Percentiles rank a stretch among this genome's conserved stretches.
phyloP scores from a whole-genome alignment of 192 early-diverging fungal genomes.

The Jimgerdemannia lactiflua region DNA sequence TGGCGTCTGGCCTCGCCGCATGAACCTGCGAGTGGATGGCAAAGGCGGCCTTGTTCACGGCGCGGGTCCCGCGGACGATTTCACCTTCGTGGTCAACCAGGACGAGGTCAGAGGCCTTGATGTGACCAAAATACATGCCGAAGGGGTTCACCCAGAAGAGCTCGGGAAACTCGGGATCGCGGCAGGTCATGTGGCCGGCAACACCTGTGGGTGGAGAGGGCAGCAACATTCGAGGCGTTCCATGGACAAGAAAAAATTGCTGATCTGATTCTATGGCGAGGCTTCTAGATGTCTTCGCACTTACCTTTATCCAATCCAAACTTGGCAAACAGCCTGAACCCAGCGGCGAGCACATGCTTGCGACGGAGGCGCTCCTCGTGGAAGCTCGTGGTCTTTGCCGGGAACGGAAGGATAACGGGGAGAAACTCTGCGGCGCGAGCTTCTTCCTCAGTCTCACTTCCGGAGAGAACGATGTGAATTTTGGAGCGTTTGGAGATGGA shows the following conservation, averaged over 20 bases:
- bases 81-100: conserved; percentile 52
- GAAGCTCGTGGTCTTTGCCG: conserved; percentile 40
- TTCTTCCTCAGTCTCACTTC: conserved; percentile 38
- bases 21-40: conserved; percentile 61
- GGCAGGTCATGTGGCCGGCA: conserved; percentile 57
- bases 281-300: background rate
- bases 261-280: background rate
- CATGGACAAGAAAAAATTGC: background rate
- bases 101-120: conserved; percentile 51
- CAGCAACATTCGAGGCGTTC: background rate
- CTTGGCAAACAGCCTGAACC: conserved; percentile 54
- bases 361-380: conserved; percentile 50
- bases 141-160: conserved; percentile 65
- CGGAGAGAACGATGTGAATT: conserved; percentile 18
- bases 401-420: conserved; percentile 29
- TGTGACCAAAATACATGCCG: conserved; percentile 48
- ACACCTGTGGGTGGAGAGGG: conserved; percentile 26
- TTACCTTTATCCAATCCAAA: conserved; percentile 53
- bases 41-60: conserved; percentile 59
- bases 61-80: conserved; percentile 41
- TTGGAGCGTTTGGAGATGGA: conserved; percentile 23
- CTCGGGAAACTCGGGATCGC: conserved; percentile 56
- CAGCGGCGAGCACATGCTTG: conserved; percentile 56
- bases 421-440: conserved; percentile 35
- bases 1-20: conserved; percentile 39